These are phyloP conservation scores for Paxillus rubicundulus DNA, from an alignment of 768 basidiomycete genomes.

Conservation along the genomic window DNA sequence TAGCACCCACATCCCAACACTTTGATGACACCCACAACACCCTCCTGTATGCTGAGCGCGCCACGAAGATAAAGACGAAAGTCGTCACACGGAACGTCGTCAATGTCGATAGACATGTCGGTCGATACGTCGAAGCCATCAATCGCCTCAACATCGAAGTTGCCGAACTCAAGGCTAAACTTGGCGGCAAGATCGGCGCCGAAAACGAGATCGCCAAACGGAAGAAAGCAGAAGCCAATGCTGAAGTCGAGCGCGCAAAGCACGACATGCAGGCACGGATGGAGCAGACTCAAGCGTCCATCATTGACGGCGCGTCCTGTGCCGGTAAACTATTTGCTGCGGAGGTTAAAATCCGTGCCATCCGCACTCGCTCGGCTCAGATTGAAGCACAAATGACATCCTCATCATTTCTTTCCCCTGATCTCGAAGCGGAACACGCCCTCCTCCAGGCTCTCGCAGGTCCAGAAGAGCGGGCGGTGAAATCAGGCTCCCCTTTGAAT, in stretches of 20 bases:
- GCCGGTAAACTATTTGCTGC: conserved; percentile 70
- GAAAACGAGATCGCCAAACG: conserved; percentile 66
- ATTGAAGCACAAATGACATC: conserved; percentile 45
- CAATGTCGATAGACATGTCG: conserved; percentile 92
- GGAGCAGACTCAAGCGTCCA: conserved; percentile 67
- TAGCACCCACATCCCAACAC: conserved; percentile 92
- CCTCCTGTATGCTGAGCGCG: conserved; percentile 94
- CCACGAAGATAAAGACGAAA: conserved; percentile 97
- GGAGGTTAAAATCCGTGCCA: conserved; percentile 61
- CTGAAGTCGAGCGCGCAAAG: conserved; percentile 73
- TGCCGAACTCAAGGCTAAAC: conserved; percentile 79
- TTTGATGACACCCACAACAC: conserved; percentile 99
- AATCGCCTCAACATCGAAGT: conserved; percentile 84
- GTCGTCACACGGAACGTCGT: conserved; percentile 94
- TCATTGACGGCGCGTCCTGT: conserved; percentile 74
- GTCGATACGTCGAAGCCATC: conserved; percentile 93
- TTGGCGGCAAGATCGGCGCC: conserved; percentile 64
- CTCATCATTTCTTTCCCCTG: conserved; percentile 42
- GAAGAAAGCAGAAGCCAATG: conserved; percentile 65
- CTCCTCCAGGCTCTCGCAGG: conserved; percentile 63
- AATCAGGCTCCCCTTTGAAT: conserved; percentile 56
- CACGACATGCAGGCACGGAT: conserved; percentile 68
- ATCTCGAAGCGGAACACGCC: conserved; percentile 70
- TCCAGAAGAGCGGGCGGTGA: conserved; percentile 69
- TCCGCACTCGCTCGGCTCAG: conserved; percentile 59